Base-by-base conservation (phyloP, 2,329 filamentous ascomycete species). In the Colletotrichum godetiae region DNA sequence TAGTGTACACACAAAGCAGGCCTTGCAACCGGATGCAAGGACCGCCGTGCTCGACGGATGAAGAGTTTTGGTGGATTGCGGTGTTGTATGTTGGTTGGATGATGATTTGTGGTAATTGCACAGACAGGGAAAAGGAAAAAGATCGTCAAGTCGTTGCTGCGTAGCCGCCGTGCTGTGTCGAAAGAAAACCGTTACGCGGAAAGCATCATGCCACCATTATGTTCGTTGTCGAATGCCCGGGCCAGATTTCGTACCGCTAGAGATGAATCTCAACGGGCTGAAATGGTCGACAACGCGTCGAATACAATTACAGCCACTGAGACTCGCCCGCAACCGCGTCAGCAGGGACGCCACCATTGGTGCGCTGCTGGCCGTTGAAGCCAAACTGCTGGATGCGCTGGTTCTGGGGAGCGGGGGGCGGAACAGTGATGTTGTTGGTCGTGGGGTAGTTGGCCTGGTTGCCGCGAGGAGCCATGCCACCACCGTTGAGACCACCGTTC, bases 81-180 rank as follows among this genome's bases (percentile, higher is more conserved):
- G 42, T 56, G 71, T 66, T 58, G 57, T 68, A 33, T 70, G 64
- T 64, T 63, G 37, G 56, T 69, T 62, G 55, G 70, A 42, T 57
- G 70, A 53, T 69, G 60, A 37, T 61, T 64, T 67, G 42, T 69
- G 61, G 60, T 73, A 61, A 58, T 72, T 75, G 74, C 80, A 82
- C 77, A 79, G 75, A 78, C 78, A 78, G 76, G 68, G 60, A 75
- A 49, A 78, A 81, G 81, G 76, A 79, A 81, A 80, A 83, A 78
- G 27, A 68, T 85, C 82, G 79, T 85, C 79, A 84, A 80, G 76
- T 85, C 82, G 79, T 85, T 79, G 78, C 78, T 78, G 79, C 79
- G 75, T 83, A 81, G 79, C 82, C 74, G 81, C 77, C 77, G 77
- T 79, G 78, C 78, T 79, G 79, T 77, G 79, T 79, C 75, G 78